Evolutionary conservation across 2,329 filamentous ascomycete species (phyloP).

Genomic region (Orbilia ellipsospora): DNA sequence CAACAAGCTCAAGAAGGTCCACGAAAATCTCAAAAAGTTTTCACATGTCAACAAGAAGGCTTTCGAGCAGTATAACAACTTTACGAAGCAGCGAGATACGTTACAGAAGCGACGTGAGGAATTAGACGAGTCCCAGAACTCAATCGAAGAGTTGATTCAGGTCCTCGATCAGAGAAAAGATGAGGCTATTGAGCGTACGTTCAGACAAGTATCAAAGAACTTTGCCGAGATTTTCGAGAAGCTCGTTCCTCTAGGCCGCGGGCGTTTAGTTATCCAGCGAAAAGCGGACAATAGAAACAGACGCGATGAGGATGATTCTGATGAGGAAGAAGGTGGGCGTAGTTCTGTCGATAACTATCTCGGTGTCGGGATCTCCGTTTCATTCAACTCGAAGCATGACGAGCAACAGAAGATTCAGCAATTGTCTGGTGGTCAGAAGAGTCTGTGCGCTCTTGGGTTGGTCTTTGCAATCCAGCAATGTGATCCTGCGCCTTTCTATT

Average conservation of each 20-base stretch:
- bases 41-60: slow-evolving; percentile 99
- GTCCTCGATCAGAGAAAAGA: slow-evolving; percentile 96
- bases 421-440: slow-evolving; percentile 96
- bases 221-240: slow-evolving; percentile 94
- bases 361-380: slow-evolving; percentile 95
- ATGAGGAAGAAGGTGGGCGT: slow-evolving; percentile 68
- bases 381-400: slow-evolving; percentile 98
- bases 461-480: slow-evolving; percentile 99
- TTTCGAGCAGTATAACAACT: slow-evolving; percentile 98
- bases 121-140: slow-evolving; percentile 83
- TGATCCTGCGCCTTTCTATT: slow-evolving; percentile 97
- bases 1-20: slow-evolving; percentile 85
- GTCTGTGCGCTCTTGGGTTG: slow-evolving; percentile 87
- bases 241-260: slow-evolving; percentile 91
- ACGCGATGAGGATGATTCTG: slow-evolving; percentile 73
- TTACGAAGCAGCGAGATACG: slow-evolving; percentile 89
- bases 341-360: slow-evolving; percentile 88
- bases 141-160: slow-evolving; percentile 90
- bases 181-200: slow-evolving; percentile 96
- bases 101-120: slow-evolving; percentile 86
- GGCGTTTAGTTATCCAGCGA: slow-evolving; percentile 90
- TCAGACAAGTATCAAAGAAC: slow-evolving; percentile 95
- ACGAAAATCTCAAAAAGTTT: slow-evolving; percentile 93
- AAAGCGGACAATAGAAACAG: slow-evolving; percentile 74
- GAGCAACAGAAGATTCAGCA: slow-evolving; percentile 98